Conservation (phyloP, 768 basidiomycete genomes). For the Chiua virens region DNA sequence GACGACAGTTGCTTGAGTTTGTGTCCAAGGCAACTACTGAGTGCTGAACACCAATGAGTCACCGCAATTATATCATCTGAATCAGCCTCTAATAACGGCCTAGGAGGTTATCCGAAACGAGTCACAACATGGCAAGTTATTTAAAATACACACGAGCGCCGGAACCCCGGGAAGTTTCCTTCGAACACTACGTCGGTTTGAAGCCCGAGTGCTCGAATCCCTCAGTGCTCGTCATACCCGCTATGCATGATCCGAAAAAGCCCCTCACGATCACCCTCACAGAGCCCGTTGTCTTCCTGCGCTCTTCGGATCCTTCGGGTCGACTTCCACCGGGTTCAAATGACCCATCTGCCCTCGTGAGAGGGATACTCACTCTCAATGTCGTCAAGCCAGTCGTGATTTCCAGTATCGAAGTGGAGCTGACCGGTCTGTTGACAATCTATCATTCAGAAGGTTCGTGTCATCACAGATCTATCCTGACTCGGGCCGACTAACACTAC, state of each 20-base stretch:
- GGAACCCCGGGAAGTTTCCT: no score
- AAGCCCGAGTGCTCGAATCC: no score
- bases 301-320: slow-evolving; percentile 48
- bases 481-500: not conserved
- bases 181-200: no score
- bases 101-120: no score
- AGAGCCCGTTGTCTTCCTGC: slow-evolving; percentile 74
- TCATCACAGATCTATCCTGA: slow-evolving; percentile 1
- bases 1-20: no score
- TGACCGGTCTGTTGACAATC: slow-evolving; percentile 66
- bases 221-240: not conserved
- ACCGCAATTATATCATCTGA: no score
- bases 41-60: no score
- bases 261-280: slow-evolving; percentile 59
- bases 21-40: no score
- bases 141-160: no score
- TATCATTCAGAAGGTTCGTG: slow-evolving; percentile 85
- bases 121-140: no score
- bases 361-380: slow-evolving; percentile 64
- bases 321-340: slow-evolving; percentile 32
- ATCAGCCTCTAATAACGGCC: no score
- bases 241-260: slow-evolving; percentile 36
- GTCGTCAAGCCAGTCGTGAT: slow-evolving; percentile 81
- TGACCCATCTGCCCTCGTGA: slow-evolving; percentile 60
- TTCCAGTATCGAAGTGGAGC: slow-evolving; percentile 78